A percentile compares a stretch with the other conserved stretches of the same genome.
These are phyloP conservation scores for Fusarium torreyae DNA, from an alignment of 2,329 filamentous ascomycete genomes.

Conservation along the genomic window DNA sequence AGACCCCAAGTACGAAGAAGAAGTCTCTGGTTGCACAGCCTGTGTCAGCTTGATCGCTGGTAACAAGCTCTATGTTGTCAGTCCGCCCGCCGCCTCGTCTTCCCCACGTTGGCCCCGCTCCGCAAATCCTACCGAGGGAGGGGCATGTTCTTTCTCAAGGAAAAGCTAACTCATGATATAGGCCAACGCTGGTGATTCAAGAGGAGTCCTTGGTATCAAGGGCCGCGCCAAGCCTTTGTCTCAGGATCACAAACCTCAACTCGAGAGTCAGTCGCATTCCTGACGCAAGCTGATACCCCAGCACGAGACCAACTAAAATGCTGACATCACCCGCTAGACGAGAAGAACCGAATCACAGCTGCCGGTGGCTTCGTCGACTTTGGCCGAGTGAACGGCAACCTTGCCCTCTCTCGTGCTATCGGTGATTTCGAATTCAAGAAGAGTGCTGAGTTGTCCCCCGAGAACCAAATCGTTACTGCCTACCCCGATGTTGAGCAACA, in stretches of 20 bases:
- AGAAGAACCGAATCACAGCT: constrained; percentile 95
- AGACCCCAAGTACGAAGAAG: constrained; percentile 98
- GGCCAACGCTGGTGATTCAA: constrained; percentile 97
- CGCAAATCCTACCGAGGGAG: constrained; percentile 34
- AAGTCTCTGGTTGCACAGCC: constrained; percentile 97
- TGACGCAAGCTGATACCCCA: constrained; percentile 16
- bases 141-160: constrained; percentile 26
- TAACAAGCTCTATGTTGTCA: constrained; percentile 94
- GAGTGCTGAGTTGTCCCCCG: constrained; percentile 95
- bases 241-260: constrained; percentile 99
- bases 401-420: constrained; percentile 95
- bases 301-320: constrained; percentile 33
- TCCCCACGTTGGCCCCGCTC: constrained; percentile 34
- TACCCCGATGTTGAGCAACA: constrained; percentile 95
- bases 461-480: constrained; percentile 98
- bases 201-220: constrained; percentile 95
- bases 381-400: constrained; percentile 97
- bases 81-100: constrained; percentile 59
- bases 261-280: constrained; percentile 79
- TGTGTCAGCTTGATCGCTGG: constrained; percentile 90
- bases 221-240: constrained; percentile 97
- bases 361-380: constrained; percentile 99
- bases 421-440: constrained; percentile 99
- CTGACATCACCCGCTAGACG: constrained; percentile 69
- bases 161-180: constrained; percentile 58